Conservation (phyloP, 179 eudicot genomes). For the Corrigiola litoralis region DNA sequence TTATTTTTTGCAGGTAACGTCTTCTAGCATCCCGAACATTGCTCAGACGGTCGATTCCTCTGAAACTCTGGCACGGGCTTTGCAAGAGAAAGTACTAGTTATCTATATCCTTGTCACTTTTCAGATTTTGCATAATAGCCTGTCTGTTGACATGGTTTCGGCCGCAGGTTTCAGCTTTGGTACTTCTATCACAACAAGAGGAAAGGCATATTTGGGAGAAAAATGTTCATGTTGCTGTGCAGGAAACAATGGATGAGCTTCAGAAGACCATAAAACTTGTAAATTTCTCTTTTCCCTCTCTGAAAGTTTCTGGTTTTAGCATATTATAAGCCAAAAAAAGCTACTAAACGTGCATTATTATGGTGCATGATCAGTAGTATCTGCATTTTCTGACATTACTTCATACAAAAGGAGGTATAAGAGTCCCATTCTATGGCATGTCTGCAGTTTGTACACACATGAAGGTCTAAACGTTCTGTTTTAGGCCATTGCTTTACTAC, state of each 20-base stretch:
- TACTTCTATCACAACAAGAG: conserved; percentile 89
- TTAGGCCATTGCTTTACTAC: too few relatives aligned
- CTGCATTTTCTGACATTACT: too few relatives aligned
- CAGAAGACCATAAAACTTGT: conserved; percentile 78
- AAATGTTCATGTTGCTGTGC: conserved; percentile 67
- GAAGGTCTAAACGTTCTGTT: too few relatives aligned
- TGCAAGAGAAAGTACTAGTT: conserved; percentile 77
- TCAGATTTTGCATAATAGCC: neutral
- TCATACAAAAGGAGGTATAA: too few relatives aligned
- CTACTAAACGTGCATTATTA: neutral
- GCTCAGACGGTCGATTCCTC: conserved; percentile 43
- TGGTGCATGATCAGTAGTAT: too few relatives aligned
- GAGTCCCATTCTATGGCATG: too few relatives aligned
- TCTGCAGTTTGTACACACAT: too few relatives aligned
- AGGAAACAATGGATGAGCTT: conserved; percentile 78
- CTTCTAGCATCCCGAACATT: conserved; percentile 27
- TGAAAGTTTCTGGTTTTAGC: neutral
- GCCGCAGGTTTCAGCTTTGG: conserved; percentile 69
- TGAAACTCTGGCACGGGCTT: conserved; percentile 71
- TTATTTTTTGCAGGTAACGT: conserved; percentile 31
- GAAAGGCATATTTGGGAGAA: conserved; percentile 81
- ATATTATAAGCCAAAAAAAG: neutral
- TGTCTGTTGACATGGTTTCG: conserved; percentile 10
- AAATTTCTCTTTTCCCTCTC: conserved; percentile 15
- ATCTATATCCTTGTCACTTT: conserved; percentile 7